Percentiles rank a stretch among this genome's conserved stretches.
phyloP scores from a whole-genome alignment of 148 eudicot genomes.

The Diospyros kaki region DNA sequence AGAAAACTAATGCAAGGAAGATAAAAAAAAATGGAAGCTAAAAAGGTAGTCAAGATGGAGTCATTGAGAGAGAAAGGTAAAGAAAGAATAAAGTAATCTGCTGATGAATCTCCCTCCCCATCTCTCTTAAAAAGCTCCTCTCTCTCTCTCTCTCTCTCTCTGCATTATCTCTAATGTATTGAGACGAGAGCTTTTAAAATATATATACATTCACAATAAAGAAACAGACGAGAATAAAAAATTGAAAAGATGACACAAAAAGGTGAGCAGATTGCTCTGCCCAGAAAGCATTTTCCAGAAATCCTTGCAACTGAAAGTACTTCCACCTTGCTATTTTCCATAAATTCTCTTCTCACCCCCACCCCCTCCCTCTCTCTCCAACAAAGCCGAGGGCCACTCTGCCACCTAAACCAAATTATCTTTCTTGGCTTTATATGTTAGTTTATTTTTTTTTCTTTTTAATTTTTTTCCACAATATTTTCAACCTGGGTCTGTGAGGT shows the following conservation, averaged over 20 bases:
- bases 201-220: not conserved
- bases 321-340: conserved; percentile 22
- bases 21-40: conserved; percentile 8
- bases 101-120: conserved; percentile 21
- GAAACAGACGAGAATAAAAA: not conserved
- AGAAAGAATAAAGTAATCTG: conserved; percentile 1
- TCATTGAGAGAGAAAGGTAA: conserved; percentile 1
- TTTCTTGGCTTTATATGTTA: conserved; percentile 15
- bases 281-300: conserved; percentile 29
- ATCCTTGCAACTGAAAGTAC: conserved; percentile 31
- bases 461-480: not conserved
- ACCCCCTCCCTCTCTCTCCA: conserved; percentile 9
- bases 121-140: conserved; percentile 14
- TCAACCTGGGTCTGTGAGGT: not conserved
- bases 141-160: conserved; percentile 10
- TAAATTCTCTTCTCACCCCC: conserved; percentile 17
- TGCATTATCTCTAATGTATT: not conserved
- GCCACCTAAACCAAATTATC: conserved; percentile 21
- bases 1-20: no score
- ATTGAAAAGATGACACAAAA: conserved; percentile 12
- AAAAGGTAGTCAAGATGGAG: conserved; percentile 27
- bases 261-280: conserved; percentile 20
- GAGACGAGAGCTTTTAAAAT: not conserved
- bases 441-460: conserved; percentile 8
- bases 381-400: conserved; percentile 25